A percentile compares a stretch with the other conserved stretches of the same genome.
phyloP scores from a whole-genome alignment of 2,329 filamentous ascomycete genomes.

The Sporothrix curviconia region DNA sequence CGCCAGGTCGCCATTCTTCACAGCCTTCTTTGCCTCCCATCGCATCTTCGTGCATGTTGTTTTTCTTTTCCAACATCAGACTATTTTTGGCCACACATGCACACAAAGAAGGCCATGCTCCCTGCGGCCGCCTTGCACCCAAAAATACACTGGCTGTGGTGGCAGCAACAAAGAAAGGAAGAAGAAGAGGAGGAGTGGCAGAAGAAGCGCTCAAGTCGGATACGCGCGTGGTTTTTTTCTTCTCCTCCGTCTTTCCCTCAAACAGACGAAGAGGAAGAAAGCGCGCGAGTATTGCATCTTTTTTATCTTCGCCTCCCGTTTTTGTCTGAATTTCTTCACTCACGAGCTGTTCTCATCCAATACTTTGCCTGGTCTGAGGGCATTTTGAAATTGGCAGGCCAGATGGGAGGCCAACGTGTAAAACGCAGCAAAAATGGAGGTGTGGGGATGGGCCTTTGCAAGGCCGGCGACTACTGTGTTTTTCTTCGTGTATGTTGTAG shows the following conservation, averaged over 20 bases:
- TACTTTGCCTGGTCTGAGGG: not conserved
- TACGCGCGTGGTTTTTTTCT: not conserved
- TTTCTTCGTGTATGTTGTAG: too few relatives aligned
- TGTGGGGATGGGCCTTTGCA: too few relatives aligned
- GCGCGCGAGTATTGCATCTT: too few relatives aligned
- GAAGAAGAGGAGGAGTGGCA: not conserved
- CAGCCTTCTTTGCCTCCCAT: not conserved
- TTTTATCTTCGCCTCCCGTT: not conserved
- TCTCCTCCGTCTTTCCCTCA: not conserved
- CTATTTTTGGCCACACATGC: not conserved
- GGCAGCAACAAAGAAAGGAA: not conserved
- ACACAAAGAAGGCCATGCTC: slow-evolving; percentile 3
- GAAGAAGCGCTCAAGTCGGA: slow-evolving; percentile 6
- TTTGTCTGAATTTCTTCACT: not conserved
- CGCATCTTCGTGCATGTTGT: too few relatives aligned
- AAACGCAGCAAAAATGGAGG: not conserved
- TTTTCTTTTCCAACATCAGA: not conserved
- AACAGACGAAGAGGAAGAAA: too few relatives aligned
- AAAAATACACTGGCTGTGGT: not conserved
- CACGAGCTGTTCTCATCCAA: not conserved
- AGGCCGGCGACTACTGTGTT: too few relatives aligned
- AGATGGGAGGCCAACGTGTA: not conserved
- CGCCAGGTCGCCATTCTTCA: not conserved
- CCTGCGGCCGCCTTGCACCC: not conserved
- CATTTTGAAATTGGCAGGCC: not conserved